Evolutionary conservation across 768 basidiomycete species (phyloP), one percentile per base, ranked within the genome.

Genomic region (Lentinula aciculospora): DNA sequence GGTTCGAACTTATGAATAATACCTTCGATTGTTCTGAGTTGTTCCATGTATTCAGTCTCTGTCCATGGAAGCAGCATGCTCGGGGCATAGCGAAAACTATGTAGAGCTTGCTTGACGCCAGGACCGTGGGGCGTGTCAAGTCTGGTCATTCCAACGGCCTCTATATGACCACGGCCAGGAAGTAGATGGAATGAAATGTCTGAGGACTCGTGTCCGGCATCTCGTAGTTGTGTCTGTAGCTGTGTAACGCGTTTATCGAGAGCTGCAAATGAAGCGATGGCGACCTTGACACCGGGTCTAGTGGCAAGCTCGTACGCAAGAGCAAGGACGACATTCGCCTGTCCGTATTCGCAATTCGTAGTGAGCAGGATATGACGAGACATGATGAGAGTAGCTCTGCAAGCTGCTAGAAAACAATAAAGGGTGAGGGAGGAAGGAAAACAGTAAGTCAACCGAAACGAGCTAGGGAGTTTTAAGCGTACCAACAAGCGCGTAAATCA

Each of bases 291-390:
- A 31, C 54, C 42, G n/a, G 37, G 37, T 25, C 49, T 40, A 23
- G 28, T 42, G 28, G 51, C 36, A 10, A 59, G 51, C 39, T 59
- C 58, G 32, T 54, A 53, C 25, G 58, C 58, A 7, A 53, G 32
- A 44, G 58, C 58, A 28, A 59, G 58, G 17, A 53, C 45, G 21
- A 59, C 50, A 46, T 59, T 59, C 5, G 58, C 58, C 13, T 59
- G 58, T 29, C 58, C 58, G 10, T 53, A 59, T 36, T 59, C 58
- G 37, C 58, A 44, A 29, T 53, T 53, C 17, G 58, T 59, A 23
- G 40, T 32, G 10, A 59, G 58, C 28, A 59, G 29, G 21, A 59
- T 46, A 27, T 36, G 51, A 15, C 36, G 21, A 23, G 36, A 25
- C 51, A 53, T 53, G 34, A 27, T 1, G 49, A n/a, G 19, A 31